Percentiles rank a stretch among this genome's conserved stretches.
phyloP scores from a whole-genome alignment of 495 filamentous ascomycete genomes.

The Apiosordaria backusii region DNA sequence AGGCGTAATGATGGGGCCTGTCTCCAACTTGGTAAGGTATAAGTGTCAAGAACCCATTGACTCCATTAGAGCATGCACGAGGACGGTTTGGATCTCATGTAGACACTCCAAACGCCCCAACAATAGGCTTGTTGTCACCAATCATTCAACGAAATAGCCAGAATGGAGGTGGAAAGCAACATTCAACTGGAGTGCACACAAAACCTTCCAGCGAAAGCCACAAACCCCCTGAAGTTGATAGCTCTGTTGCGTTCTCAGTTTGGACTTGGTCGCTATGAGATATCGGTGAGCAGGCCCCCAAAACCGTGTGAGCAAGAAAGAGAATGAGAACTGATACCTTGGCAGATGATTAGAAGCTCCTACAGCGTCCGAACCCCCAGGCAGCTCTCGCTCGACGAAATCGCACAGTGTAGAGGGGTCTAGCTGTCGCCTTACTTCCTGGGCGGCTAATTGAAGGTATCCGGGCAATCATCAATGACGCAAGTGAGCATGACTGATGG shows the following conservation, averaged over 20 bases:
- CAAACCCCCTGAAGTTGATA: not conserved
- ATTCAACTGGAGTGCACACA: not conserved
- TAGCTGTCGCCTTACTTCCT: not conserved
- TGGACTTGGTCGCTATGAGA: not conserved
- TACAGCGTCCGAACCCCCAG: not conserved
- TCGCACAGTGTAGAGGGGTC: not conserved
- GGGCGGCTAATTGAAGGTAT: not conserved
- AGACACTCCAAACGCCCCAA: too few relatives aligned
- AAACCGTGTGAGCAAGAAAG: not conserved
- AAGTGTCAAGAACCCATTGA: too few relatives aligned
- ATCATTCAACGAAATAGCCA: not conserved
- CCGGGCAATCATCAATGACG: not conserved
- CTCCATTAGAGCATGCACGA: too few relatives aligned
- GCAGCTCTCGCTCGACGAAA: conserved; percentile 1
- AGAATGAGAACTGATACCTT: not conserved
- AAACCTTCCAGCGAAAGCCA: not conserved
- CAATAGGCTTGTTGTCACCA: too few relatives aligned
- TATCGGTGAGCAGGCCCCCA: not conserved
- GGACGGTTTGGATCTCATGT: too few relatives aligned
- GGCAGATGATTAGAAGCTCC: not conserved
- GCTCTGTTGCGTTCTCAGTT: not conserved
- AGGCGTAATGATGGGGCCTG: not conserved
- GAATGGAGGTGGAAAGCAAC: not conserved
- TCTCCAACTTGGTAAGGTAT: too few relatives aligned
- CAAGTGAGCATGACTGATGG: too few relatives aligned